These are phyloP conservation scores for Stephania japonica DNA, from an alignment of 164 flowering plant genomes.

Conservation along the genomic window DNA sequence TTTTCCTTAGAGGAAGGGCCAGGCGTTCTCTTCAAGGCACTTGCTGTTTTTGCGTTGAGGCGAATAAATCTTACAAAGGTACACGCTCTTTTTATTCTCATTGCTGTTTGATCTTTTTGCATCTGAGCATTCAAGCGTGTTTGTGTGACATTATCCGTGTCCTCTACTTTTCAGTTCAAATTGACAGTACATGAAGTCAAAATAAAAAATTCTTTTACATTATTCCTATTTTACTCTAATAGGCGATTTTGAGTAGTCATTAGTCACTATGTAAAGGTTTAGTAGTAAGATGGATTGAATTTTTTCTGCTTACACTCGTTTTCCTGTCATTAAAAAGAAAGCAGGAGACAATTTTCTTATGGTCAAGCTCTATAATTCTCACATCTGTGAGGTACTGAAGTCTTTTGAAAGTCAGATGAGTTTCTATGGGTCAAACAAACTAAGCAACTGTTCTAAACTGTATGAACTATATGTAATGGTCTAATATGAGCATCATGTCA, in stretches of 20 bases:
- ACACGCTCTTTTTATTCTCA: slow-evolving; percentile 2
- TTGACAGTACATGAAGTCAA: too few species aligned
- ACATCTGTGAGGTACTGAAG: not conserved
- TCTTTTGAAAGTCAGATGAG: too few species aligned
- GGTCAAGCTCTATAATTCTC: not conserved
- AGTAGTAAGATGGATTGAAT: not conserved
- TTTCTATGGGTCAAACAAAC: too few species aligned
- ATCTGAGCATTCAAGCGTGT: not conserved
- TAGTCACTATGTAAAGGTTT: not conserved
- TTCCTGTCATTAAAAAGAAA: not conserved
- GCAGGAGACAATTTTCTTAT: not conserved
- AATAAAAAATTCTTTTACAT: too few species aligned
- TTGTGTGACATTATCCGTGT: not conserved
- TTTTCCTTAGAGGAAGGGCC: slow-evolving; percentile 93
- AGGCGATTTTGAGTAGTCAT: too few species aligned
- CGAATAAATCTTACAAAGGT: slow-evolving; percentile 87
- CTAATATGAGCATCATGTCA: not conserved
- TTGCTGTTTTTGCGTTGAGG: slow-evolving; percentile 83
- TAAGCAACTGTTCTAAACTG: too few species aligned
- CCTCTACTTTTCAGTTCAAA: too few species aligned
- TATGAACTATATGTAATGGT: too few species aligned
- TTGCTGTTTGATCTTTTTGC: not conserved
- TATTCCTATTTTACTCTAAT: too few species aligned
- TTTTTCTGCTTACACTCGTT: not conserved
- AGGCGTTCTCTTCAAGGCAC: slow-evolving; percentile 86